Evolutionary conservation across 2,329 filamentous ascomycete species (phyloP).

Genomic region (Pseudogymnoascus sp.): DNA sequence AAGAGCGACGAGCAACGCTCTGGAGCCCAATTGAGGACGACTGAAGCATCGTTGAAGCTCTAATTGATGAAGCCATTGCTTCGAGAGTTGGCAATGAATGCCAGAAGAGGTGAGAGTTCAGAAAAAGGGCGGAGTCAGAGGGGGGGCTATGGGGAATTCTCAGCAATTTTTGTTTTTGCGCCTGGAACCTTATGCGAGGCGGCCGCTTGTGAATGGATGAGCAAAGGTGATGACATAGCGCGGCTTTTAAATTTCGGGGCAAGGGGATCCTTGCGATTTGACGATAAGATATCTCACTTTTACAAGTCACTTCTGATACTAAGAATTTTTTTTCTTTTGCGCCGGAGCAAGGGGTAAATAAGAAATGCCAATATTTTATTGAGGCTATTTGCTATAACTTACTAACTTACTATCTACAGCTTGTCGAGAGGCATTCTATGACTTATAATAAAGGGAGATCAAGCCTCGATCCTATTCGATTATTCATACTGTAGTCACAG

Average conservation of each 20-base stretch:
- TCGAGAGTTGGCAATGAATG: conserved; percentile 15
- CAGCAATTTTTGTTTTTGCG: conserved; percentile 9
- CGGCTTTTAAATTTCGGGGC: conserved; percentile 5
- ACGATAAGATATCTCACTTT: conserved; percentile 7
- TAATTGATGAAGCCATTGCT: conserved; percentile 27
- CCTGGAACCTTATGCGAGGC: conserved; percentile 8
- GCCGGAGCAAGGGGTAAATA: not conserved
- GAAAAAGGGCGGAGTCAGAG: not conserved
- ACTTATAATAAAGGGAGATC: not conserved
- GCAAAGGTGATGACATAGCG: conserved; percentile 8
- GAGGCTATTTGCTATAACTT: not conserved
- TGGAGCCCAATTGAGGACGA: conserved; percentile 26
- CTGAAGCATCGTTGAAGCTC: conserved; percentile 26
- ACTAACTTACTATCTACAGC: not conserved
- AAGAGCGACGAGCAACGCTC: conserved; percentile 22
- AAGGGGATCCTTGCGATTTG: not conserved
- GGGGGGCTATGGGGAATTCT: conserved; percentile 3
- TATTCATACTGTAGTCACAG: conserved; percentile 1
- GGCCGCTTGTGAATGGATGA: conserved; percentile 8
- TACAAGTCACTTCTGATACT: not conserved
- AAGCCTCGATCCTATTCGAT: not conserved
- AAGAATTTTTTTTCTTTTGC: not conserved
- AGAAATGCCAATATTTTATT: not conserved
- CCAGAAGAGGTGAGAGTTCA: conserved; percentile 2
- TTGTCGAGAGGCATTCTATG: not conserved